Conservation (phyloP, 2,329 filamentous ascomycete species). For the Blastomyces emzantsi region DNA sequence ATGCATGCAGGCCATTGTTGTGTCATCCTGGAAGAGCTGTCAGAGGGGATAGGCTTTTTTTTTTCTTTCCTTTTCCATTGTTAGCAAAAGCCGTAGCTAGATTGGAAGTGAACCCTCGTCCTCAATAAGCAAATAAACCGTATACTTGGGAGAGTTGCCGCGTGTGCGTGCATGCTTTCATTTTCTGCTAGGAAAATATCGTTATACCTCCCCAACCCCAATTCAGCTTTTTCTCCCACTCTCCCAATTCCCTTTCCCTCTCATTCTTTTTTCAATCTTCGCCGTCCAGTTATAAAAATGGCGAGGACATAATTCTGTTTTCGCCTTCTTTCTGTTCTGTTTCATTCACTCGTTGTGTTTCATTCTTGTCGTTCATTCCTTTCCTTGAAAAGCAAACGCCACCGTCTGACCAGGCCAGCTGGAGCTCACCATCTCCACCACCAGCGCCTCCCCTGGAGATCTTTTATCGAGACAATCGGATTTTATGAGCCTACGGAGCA, state of each 20-base stretch:
- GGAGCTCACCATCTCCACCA: background rate
- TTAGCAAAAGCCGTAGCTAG: background rate
- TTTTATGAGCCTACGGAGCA: background rate
- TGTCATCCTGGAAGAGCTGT: background rate
- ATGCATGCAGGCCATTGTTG: background rate
- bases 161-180: background rate
- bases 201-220: background rate
- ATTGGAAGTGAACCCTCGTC: background rate
- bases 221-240: too few species aligned
- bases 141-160: background rate
- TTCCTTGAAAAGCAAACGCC: constrained; percentile 1
- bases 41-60: background rate
- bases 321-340: background rate
- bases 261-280: background rate
- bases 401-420: constrained; percentile 1
- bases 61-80: too few species aligned
- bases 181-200: background rate
- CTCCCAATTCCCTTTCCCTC: background rate
- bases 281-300: background rate
- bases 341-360: background rate
- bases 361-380: background rate
- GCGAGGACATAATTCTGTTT: background rate
- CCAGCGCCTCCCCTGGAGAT: background rate
- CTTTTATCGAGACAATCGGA: background rate
- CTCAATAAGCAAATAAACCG: background rate